Percentiles rank a stretch among this genome's conserved stretches.
Evolutionary conservation across 345 rosid genomes (phyloP).

Genomic region (Dovyalis caffra): DNA sequence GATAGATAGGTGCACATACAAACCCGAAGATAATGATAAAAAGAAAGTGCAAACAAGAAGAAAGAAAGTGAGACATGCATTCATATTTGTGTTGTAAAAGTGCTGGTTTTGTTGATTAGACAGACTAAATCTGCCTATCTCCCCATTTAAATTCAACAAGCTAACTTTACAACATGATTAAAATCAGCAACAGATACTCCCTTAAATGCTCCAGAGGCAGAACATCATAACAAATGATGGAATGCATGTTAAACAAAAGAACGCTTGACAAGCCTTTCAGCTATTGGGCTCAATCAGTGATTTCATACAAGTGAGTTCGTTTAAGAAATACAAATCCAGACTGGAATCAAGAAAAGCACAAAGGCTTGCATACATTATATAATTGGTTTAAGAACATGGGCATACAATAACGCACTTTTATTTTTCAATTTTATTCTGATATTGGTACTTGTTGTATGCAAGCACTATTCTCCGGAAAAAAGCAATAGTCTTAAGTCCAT

Average conservation of each 20-base stretch:
- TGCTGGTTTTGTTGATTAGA: background rate
- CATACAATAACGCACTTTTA: background rate
- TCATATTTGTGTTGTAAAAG: background rate
- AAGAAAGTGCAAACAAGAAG: background rate
- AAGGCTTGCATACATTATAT: background rate
- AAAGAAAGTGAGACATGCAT: background rate
- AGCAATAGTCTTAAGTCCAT: background rate
- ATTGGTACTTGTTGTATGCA: background rate
- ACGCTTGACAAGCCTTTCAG: background rate
- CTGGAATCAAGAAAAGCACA: background rate
- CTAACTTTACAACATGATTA: background rate
- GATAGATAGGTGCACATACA: background rate
- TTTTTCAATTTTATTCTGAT: background rate
- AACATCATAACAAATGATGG: background rate
- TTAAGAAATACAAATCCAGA: background rate
- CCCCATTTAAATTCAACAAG: background rate
- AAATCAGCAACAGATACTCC: background rate
- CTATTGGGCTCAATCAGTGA: background rate
- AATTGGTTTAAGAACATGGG: background rate
- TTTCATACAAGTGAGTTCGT: background rate
- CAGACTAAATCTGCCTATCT: background rate
- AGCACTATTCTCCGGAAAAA: background rate
- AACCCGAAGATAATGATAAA: background rate
- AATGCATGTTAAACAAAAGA: background rate
- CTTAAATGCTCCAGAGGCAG: background rate